Evolutionary conservation across 1,139 yeast genomes (phyloP), one percentile per base, ranked within the genome.

Genomic region (Sugiyamaella pinicola): DNA sequence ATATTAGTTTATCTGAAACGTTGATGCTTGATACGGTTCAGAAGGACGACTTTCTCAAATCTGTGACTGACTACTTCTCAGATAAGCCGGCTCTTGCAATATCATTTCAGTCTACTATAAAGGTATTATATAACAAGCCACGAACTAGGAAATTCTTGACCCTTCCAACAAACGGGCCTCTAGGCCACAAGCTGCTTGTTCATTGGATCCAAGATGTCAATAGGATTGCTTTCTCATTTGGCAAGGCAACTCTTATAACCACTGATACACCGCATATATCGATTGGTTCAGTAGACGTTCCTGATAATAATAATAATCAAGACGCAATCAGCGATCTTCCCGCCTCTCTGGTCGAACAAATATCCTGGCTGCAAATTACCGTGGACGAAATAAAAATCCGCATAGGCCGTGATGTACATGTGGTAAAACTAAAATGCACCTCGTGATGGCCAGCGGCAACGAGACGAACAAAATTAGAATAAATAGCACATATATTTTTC

Each of bases 1-100:
- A 69, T 54, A 47, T 69, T 35, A 65, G 70, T 28, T 57, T 69
- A n/a, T 64, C 71, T 5, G 68, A 64, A 33, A 67, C 71, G 2
- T 39, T 69, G 45, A 62, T 66, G 69, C 54, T 69, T 12, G 56
- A 58, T 3, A 54, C 61, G 1, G 55, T 52, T 10, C 53, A 56
- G 24, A 57, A 58, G 37, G 58, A 58, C 19, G 31, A 21, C 12
- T 62, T 68, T 47, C 47, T 55, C 18, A 44, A 44, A n/a, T 42
- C 28, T 5, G 15, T 57, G 2, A 28, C 18, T 6, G 26, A 22
- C 28, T 34, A 13, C 19, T 26, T 49, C 12, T 28, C 9, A 3
- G 18, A 29, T 35, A 41, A 31, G 35, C 35, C 21, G 3, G 28
- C 4, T 19, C 8, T 56, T n/a, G 39, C 41, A 6, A 5, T 55